Base-by-base conservation (phyloP, 441 rosid species). In the Adansonia madagascariensis region DNA sequence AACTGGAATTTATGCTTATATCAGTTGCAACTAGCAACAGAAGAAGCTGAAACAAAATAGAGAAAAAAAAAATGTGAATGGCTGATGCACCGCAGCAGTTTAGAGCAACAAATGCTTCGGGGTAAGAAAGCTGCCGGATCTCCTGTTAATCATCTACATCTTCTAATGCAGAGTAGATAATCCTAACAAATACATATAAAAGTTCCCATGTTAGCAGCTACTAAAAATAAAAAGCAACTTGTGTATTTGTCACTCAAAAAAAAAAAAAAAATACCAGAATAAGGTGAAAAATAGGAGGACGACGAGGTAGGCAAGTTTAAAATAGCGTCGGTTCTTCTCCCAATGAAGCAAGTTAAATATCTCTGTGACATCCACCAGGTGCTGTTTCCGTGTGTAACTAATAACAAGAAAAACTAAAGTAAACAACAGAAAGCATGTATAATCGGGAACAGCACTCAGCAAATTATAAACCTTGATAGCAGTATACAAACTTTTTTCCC, bases 301-400 rank as follows among this genome's bases (percentile, higher is more conserved):
- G 49, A 91, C 79, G 31, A 91, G 84, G 85, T 94, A 92, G 63
- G 84, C 92, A 14, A 96, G 92, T 77, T 91, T 96, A 88, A 87
- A 92, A 50, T 94, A 89, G n/a, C 99, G 89, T 74, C 77, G 88
- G 86, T 91, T 91, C 94, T 94, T 96, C 84, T 96, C 99, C 91
- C 94, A 80, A 39, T 82, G 78, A 27, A 96, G 96, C 85, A 84
- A 85, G 87, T 96, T 96, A 85, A 94, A 94, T 79, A 96, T 91
- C 92, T 96, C 98, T 0, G 99, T 96, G 70, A 96, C 99, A 67
- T 96, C 98, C 62, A 94, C 75, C 83, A 94, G 85, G 80, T 96
- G 98, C 43, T 88, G 87, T 79, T 73, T 79, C 59, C 31, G 80
- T 43, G 84, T 87, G 84, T 94, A 96, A 76, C 99, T 96, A 74